Base-by-base conservation (phyloP, 176 grass and related monocot genomes). In the Musa itinerans region DNA sequence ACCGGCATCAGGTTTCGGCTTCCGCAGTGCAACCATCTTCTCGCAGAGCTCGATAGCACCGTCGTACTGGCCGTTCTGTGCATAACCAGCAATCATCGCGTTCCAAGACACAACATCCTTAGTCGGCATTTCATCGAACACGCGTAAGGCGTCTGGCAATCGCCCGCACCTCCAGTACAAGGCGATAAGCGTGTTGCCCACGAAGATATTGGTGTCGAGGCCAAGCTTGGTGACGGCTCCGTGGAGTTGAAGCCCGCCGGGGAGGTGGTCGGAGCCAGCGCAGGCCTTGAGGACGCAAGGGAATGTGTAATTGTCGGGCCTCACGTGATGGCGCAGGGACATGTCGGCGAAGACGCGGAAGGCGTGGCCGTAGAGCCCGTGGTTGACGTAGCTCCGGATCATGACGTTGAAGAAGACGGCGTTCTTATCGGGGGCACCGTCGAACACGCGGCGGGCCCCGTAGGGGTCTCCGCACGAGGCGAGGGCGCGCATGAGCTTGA, bases 61-160 rank as follows among this genome's bases (percentile, higher is more conserved):
- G 3, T 76, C 71, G 53, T 75, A 76, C 50, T 85, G 78, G 6
- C 86, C 67, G 0, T 58, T 51, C 20, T 81, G 77, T 12, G 80
- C 77, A 14, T 85, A 83, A 20, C 86, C 89, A 2, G 85, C 81
- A 75, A 92, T 92, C 79, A 96, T 92, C n/a, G 81, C 76, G 61
- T 92, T 96, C 92, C 89, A 96, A 8, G 89, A 87, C 17, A 96
- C 82, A n/a, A 92, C 74, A 29, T 96, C 89, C 67, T 78, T 53
- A 65, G 69, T 63, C 29, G n/a, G 78, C 89, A 96, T 89, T 92
- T 76, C 82, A 1, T 71, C 84, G 63, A 96, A 92, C 79, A 92
- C 19, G 16, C 29, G 73, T 53, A 86, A 87, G 2, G 89, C 89
- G 52, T 89, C 80, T 1, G 67, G 54, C 0, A 76, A 72, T n/a